Conservation (phyloP, 176 grass and related monocot species). For the Typha latifolia region DNA sequence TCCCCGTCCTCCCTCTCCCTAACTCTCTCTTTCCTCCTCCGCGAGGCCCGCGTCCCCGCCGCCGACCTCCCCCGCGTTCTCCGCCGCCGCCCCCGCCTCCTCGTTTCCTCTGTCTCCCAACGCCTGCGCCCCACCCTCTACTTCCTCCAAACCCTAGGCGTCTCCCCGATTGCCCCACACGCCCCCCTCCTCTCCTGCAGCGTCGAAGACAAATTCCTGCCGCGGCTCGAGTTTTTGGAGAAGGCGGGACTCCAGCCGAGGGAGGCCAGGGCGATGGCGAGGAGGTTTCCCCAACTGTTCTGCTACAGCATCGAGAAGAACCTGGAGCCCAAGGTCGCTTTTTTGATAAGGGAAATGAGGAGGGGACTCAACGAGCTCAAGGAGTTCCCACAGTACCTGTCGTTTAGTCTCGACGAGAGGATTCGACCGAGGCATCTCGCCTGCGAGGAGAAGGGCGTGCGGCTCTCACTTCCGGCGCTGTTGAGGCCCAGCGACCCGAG, state of each 20-base stretch:
- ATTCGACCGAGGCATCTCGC: slow-evolving; percentile 48
- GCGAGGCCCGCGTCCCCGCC: slow-evolving; percentile 31
- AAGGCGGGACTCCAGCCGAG: slow-evolving; percentile 38
- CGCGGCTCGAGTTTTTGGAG: slow-evolving; percentile 73
- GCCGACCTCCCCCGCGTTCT: slow-evolving; percentile 46
- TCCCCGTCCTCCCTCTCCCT: slow-evolving; percentile 29
- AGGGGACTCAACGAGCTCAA: slow-evolving; percentile 46
- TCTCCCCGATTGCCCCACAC: slow-evolving; percentile 44
- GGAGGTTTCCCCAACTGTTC: slow-evolving; percentile 73
- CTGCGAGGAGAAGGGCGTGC: slow-evolving; percentile 41
- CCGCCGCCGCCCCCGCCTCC: slow-evolving; percentile 57
- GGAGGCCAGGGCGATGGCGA: slow-evolving; percentile 54
- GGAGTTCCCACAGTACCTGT: slow-evolving; percentile 84
- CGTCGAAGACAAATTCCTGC: slow-evolving; percentile 83
- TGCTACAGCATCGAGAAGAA: slow-evolving; percentile 66
- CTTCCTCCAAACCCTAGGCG: slow-evolving; percentile 74
- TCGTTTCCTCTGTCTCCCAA: slow-evolving; percentile 50
- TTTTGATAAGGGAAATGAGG: slow-evolving; percentile 43
- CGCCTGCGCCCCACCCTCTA: slow-evolving; percentile 65
- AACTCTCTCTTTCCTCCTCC: slow-evolving; percentile 47
- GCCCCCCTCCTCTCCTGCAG: slow-evolving; percentile 70
- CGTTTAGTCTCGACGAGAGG: slow-evolving; percentile 54
- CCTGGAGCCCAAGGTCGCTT: slow-evolving; percentile 71
- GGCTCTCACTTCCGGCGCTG: slow-evolving; percentile 64
- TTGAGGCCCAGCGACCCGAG: slow-evolving; percentile 45